Conservation (phyloP, 305 asterid genomes). For the Rubia balearica region DNA sequence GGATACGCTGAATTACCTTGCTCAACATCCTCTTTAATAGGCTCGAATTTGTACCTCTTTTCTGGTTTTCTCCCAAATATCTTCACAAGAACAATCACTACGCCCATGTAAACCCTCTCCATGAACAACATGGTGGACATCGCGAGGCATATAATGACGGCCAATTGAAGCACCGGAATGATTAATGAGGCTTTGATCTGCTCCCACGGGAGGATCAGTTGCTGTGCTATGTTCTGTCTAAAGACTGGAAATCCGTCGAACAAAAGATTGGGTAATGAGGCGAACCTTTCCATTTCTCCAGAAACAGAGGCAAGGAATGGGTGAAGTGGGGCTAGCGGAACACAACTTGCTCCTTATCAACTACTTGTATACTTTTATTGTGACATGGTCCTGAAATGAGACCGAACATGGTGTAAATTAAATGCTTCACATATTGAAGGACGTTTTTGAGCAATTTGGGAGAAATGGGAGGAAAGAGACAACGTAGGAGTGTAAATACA, state of each 20-base stretch:
- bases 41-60: constrained; percentile 35
- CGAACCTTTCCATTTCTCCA: constrained; percentile 18
- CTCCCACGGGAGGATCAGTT: constrained; percentile 25
- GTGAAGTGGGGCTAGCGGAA: background rate
- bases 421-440: background rate
- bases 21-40: constrained; percentile 38
- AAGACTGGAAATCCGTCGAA: constrained; percentile 21
- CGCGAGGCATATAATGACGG: constrained; percentile 25
- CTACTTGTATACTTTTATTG: background rate
- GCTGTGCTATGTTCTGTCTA: constrained; percentile 27
- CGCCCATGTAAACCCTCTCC: constrained; percentile 35
- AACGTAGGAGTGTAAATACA: too few relatives aligned
- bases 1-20: constrained; percentile 33
- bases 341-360: background rate
- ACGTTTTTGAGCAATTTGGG: background rate
- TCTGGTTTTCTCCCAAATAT: constrained; percentile 32
- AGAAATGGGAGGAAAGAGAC: background rate
- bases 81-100: constrained; percentile 30
- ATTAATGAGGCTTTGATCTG: constrained; percentile 30
- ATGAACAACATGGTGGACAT: constrained; percentile 39
- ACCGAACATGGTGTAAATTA: background rate
- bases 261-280: constrained; percentile 12
- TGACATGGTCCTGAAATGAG: background rate
- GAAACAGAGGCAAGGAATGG: background rate
- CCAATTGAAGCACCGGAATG: constrained; percentile 29